A percentile compares a stretch with the other conserved stretches of the same genome.
phyloP scores from a whole-genome alignment of 805 yeast genomes.

The Pichia scutulata region DNA sequence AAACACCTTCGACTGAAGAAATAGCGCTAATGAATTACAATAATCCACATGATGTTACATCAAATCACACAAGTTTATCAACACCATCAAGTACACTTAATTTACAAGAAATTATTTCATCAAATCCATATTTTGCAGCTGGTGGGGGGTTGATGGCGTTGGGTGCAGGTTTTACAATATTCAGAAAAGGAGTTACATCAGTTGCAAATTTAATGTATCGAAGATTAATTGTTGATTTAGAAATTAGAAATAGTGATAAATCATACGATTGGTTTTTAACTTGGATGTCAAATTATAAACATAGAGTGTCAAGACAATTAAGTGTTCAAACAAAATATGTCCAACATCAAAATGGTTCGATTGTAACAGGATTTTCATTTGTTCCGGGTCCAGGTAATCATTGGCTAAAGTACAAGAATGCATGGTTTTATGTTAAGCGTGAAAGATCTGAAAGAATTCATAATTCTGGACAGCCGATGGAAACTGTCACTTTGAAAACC shows the following conservation, averaged over 20 bases:
- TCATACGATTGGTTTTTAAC: conserved; percentile 91
- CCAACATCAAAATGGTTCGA: conserved; percentile 90
- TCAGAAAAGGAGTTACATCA: conserved; percentile 59
- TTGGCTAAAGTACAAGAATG: conserved; percentile 74
- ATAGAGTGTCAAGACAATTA: conserved; percentile 71
- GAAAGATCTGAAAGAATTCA: conserved; percentile 86
- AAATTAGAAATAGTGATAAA: conserved; percentile 88
- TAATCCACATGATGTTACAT: conserved; percentile 3
- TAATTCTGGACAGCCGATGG: conserved; percentile 92
- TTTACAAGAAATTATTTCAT: conserved; percentile 33
- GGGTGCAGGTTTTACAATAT: conserved; percentile 81
- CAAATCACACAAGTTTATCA: not conserved
- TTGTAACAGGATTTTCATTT: conserved; percentile 75
- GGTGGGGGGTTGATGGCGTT: conserved; percentile 96
- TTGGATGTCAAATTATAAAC: conserved; percentile 86
- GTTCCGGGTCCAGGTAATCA: conserved; percentile 99
- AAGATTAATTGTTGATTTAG: conserved; percentile 82
- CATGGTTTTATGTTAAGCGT: conserved; percentile 80
- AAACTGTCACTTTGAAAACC: conserved; percentile 91
- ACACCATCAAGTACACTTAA: not conserved
- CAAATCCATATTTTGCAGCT: conserved; percentile 94
- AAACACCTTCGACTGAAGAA: conserved; percentile 27
- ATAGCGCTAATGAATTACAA: conserved; percentile 38
- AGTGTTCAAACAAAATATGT: conserved; percentile 81
- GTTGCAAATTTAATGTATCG: conserved; percentile 66